Conservation (phyloP, 805 yeast species). For the Maudiozyma saulgeensis region DNA sequence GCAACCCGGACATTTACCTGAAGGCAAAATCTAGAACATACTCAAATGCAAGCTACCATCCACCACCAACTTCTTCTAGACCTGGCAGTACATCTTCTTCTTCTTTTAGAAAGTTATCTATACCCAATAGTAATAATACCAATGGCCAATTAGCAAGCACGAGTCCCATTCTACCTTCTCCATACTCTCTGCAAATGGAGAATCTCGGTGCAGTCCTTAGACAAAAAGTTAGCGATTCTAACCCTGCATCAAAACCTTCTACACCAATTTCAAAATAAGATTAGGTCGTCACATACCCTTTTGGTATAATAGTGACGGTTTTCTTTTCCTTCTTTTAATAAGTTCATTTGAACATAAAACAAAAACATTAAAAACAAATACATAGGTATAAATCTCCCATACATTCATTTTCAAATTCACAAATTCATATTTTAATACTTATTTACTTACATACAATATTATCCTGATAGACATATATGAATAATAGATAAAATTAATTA, state of each 20-base stretch:
- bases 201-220: constrained; percentile 20
- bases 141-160: neutral
- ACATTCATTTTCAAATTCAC: neutral
- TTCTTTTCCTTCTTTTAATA: neutral
- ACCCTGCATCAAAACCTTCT: neutral
- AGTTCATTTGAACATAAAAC: neutral
- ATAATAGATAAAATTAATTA: no score
- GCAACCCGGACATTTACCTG: constrained; percentile 4
- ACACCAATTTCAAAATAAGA: neutral
- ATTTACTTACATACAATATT: neutral
- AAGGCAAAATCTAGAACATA: constrained; percentile 10
- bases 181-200: constrained; percentile 15
- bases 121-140: neutral
- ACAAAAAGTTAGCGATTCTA: constrained; percentile 11
- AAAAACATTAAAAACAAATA: neutral
- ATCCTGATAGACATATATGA: neutral
- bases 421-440: no score
- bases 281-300: no score
- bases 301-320: no score
- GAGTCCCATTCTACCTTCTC: neutral
- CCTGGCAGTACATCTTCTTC: neutral
- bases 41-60: constrained; percentile 7
- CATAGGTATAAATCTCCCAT: neutral
- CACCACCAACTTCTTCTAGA: neutral
- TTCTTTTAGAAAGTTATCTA: neutral